Conservation (phyloP, 1,139 yeast species). For the Blastobotrys indianensis region DNA sequence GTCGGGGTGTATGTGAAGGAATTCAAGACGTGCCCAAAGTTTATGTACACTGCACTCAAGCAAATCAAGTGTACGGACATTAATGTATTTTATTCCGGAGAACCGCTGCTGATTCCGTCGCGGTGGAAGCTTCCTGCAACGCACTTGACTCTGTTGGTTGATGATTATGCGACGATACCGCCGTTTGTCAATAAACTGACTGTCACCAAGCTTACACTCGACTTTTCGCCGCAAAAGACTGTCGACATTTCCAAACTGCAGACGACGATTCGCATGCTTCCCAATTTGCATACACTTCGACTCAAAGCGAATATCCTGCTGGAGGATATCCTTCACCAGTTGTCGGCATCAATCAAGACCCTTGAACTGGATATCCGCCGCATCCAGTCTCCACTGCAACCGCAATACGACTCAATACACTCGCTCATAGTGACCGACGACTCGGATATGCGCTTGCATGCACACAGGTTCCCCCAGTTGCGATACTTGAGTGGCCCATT, state of each 20-base stretch:
- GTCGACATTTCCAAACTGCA: conserved; percentile 1
- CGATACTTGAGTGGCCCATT: neutral
- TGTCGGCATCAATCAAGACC: neutral
- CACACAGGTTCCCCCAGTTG: conserved; percentile 1
- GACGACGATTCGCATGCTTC: neutral
- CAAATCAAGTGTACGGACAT: neutral
- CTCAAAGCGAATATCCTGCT: conserved; percentile 1
- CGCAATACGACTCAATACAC: neutral
- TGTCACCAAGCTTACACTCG: conserved; percentile 4
- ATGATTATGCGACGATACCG: conserved; percentile 8
- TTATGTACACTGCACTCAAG: conserved; percentile 1
- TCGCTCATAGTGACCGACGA: neutral
- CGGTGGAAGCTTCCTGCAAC: conserved; percentile 5
- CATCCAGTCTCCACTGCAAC: neutral
- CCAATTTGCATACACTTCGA: conserved; percentile 1
- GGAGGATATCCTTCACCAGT: conserved; percentile 1
- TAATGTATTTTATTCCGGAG: conserved; percentile 3
- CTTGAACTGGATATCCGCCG: conserved; percentile 4
- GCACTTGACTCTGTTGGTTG: conserved; percentile 5
- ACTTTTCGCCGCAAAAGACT: conserved; percentile 3
- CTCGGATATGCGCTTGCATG: conserved; percentile 3
- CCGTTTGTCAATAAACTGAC: conserved; percentile 6
- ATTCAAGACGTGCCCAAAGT: conserved; percentile 8
- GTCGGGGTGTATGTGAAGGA: conserved; percentile 8
- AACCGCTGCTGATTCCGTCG: conserved; percentile 7